phyloP scores from a whole-genome alignment of 73 alveolate species.

The Vitrella brassicaformis region DNA sequence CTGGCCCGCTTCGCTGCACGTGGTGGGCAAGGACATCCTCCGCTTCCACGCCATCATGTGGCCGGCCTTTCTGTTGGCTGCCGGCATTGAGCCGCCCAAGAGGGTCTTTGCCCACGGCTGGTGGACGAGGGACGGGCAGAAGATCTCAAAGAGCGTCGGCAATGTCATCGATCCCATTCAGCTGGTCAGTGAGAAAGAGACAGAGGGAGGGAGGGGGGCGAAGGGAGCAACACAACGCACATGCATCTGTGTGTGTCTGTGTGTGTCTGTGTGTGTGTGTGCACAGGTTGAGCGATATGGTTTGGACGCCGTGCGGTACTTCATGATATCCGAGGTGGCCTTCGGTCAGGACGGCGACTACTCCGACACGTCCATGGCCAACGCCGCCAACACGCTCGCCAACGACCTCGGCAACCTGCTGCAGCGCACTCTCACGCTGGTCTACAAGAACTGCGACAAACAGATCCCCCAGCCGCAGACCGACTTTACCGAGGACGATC shows the following conservation, averaged over 20 bases:
- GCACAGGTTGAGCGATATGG: neutral
- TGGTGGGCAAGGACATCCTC: constrained; percentile 55
- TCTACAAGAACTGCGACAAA: neutral
- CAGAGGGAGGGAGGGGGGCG: neutral
- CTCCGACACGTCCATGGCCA: neutral
- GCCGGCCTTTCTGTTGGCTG: constrained; percentile 49
- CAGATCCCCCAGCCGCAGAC: neutral
- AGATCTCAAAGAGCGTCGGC: constrained; percentile 56
- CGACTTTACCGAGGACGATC: neutral
- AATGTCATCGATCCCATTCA: constrained; percentile 50
- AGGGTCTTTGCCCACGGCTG: constrained; percentile 44
- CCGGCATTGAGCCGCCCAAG: constrained; percentile 34
- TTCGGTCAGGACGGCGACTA: neutral
- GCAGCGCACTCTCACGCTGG: neutral
- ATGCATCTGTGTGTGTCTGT: too few species aligned
- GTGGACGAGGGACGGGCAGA: constrained; percentile 39
- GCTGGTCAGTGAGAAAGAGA: neutral
- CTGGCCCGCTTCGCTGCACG: constrained; percentile 31
- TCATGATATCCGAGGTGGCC: neutral
- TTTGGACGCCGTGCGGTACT: neutral
- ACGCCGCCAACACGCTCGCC: neutral
- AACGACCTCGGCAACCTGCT: neutral
- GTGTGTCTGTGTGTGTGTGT: neutral
- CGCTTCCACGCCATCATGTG: constrained; percentile 52
- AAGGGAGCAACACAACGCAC: neutral